These are phyloP conservation scores for Neonectria sp. DNA, from an alignment of 2,329 filamentous ascomycete species.

Conservation along the genomic window DNA sequence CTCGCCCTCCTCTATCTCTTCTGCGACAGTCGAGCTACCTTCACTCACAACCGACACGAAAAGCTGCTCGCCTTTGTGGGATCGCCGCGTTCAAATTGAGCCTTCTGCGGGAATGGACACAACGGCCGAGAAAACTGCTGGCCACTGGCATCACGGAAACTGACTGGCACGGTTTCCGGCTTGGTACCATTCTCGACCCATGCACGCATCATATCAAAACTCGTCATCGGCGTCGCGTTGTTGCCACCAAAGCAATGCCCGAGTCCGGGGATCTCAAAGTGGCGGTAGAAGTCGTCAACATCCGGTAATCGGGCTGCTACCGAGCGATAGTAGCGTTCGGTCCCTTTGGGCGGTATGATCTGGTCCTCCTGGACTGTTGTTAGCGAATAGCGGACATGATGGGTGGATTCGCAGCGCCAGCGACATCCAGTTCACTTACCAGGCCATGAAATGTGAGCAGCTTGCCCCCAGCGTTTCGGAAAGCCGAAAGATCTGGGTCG, in stretches of 20 bases:
- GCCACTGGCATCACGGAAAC: no score
- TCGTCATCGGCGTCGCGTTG: slow-evolving; percentile 36
- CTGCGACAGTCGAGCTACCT: no score
- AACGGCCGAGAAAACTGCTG: no score
- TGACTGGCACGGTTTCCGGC: no score
- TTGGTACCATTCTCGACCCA: no score
- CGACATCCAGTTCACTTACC: slow-evolving; percentile 11
- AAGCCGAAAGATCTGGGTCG: slow-evolving; percentile 27
- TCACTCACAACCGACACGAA: no score
- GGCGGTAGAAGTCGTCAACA: slow-evolving; percentile 50
- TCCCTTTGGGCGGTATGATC: slow-evolving; percentile 32
- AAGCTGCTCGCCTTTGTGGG: no score
- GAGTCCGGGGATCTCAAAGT: slow-evolving; percentile 52
- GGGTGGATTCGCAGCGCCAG: no score
- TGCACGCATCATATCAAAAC: slow-evolving; percentile 34
- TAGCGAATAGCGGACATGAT: neutral
- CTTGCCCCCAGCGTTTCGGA: slow-evolving; percentile 33
- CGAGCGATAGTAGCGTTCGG: slow-evolving; percentile 47
- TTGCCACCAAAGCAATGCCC: slow-evolving; percentile 50
- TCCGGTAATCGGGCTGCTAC: slow-evolving; percentile 38
- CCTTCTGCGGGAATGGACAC: no score
- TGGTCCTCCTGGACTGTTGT: slow-evolving; percentile 34
- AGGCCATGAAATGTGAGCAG: slow-evolving; percentile 33
- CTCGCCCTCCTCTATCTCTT: no score
- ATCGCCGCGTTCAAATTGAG: no score